A percentile compares a stretch with the other conserved stretches of the same genome.
phyloP scores from a whole-genome alignment of 2,329 filamentous ascomycete species.

The Didymella exigua region DNA sequence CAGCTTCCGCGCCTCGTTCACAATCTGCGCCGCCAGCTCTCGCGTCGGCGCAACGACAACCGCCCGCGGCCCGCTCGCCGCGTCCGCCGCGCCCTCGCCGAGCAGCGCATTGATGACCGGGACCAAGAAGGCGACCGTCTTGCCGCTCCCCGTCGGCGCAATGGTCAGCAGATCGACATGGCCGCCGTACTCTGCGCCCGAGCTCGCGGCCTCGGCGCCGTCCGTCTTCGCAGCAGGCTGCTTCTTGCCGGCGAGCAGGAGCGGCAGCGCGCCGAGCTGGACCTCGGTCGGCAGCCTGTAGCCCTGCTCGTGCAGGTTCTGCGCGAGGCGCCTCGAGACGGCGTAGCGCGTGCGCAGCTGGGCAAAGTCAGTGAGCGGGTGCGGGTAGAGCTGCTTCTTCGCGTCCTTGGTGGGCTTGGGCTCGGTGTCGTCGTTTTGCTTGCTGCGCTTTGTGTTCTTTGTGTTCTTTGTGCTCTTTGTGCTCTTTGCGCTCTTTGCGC shows the following conservation, averaged over 20 bases:
- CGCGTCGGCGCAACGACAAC: slow-evolving; percentile 58
- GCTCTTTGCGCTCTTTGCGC: slow-evolving; percentile 59
- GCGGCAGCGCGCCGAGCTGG: slow-evolving; percentile 82
- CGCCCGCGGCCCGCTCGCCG: slow-evolving; percentile 42
- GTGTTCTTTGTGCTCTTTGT: slow-evolving; percentile 45
- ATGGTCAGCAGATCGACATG: slow-evolving; percentile 81
- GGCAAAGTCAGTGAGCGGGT: slow-evolving; percentile 77
- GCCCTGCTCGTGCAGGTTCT: slow-evolving; percentile 82
- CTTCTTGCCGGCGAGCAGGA: slow-evolving; percentile 65
- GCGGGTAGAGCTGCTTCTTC: slow-evolving; percentile 72
- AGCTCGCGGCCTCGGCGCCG: slow-evolving; percentile 48
- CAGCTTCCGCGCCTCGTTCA: slow-evolving; percentile 80
- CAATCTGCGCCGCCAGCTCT: slow-evolving; percentile 57
- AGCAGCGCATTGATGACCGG: slow-evolving; percentile 78
- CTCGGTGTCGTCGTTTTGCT: too few relatives aligned
- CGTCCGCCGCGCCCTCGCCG: slow-evolving; percentile 34
- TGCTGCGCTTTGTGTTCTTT: too few relatives aligned
- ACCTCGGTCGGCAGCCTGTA: slow-evolving; percentile 92
- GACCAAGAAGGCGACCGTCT: slow-evolving; percentile 91
- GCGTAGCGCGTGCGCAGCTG: slow-evolving; percentile 73
- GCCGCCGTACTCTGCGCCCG: slow-evolving; percentile 31
- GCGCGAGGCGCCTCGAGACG: slow-evolving; percentile 73
- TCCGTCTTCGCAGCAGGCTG: neutral
- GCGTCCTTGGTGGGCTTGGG: slow-evolving; percentile 55
- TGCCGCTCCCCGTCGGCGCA: slow-evolving; percentile 94